Percentiles rank a stretch among this genome's conserved stretches.
phyloP scores from a whole-genome alignment of 306 rosid species.

The Clitoria ternatea region DNA sequence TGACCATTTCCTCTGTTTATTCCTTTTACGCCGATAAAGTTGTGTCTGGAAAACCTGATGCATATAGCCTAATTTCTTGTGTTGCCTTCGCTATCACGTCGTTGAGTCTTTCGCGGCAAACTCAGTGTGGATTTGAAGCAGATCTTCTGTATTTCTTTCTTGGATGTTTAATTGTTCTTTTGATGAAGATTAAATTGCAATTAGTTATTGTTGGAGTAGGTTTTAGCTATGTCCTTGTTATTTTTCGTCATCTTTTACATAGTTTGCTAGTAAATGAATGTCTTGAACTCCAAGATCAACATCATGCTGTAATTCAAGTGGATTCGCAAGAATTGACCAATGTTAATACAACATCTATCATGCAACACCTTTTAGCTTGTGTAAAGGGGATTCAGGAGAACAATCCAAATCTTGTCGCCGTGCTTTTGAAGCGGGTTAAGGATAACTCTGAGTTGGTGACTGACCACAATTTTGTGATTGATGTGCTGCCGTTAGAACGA shows the following conservation, averaged over 20 bases:
- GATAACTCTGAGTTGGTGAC: neutral
- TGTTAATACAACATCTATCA: no score
- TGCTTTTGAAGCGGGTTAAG: neutral
- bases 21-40: constrained; percentile 16
- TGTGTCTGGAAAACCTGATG: constrained; percentile 16
- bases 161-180: neutral
- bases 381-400: neutral
- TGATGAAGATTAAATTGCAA: constrained; percentile 9
- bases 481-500: constrained; percentile 49
- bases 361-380: neutral
- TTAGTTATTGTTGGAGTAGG: neutral
- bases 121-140: neutral
- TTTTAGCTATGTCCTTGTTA: constrained; percentile 1
- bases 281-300: neutral
- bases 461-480: constrained; percentile 51
- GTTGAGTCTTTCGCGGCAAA: neutral
- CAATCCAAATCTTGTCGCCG: neutral
- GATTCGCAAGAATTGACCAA: neutral
- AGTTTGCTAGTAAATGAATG: no score
- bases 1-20: constrained; percentile 15
- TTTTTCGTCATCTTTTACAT: neutral
- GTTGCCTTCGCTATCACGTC: constrained; percentile 21
- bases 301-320: neutral
- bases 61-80: neutral
- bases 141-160: constrained; percentile 7